Conservation (phyloP, 148 eudicot species). For the Rhododendron ovatum region DNA sequence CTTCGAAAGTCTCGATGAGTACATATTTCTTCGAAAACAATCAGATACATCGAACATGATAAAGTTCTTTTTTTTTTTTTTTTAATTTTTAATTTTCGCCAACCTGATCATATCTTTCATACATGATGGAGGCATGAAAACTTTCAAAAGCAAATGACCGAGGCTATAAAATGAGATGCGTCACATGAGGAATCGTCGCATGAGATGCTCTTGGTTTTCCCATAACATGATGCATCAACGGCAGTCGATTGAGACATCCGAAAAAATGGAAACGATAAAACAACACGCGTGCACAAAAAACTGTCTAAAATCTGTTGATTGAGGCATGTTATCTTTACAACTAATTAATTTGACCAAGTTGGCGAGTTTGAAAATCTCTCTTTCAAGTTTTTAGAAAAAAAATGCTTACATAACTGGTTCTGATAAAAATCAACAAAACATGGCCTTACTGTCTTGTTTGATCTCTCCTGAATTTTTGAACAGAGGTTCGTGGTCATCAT, state of each 20-base stretch:
- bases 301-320: neutral
- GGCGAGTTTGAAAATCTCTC: neutral
- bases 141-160: neutral
- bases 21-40: no score
- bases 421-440: neutral
- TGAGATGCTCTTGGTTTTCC: neutral
- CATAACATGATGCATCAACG: neutral
- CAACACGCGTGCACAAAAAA: neutral
- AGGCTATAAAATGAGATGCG: no score
- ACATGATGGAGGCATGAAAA: neutral
- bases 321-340: neutral
- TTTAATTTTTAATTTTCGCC: no score
- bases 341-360: neutral
- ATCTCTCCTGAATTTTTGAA: neutral
- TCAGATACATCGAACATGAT: neutral
- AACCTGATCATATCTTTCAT: no score
- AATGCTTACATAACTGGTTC: neutral
- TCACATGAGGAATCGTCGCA: no score
- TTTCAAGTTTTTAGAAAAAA: neutral
- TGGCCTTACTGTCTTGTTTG: neutral
- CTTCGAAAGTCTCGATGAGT: neutral
- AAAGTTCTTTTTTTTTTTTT: neutral
- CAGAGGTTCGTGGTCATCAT: slow-evolving; percentile 33
- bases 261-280: neutral
- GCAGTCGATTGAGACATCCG: no score